Base-by-base conservation (phyloP, 1,284 basidiomycete species). In the Austroboletus novae-zelandiae region DNA sequence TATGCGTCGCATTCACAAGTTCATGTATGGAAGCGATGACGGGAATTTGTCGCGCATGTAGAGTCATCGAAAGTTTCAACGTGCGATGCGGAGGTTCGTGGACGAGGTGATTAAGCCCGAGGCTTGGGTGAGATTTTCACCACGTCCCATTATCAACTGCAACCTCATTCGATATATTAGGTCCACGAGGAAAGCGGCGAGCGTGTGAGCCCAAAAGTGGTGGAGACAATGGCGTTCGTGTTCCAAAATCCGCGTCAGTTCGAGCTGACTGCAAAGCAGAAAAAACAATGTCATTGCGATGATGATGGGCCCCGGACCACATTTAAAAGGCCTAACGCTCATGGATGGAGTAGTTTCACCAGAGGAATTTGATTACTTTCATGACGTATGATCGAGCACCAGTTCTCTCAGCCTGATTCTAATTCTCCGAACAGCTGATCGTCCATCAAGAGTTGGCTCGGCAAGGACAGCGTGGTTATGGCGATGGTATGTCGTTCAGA, bases 371-470 rank as follows among this genome's bases (percentile, higher is more conserved):
- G 20, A 23, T 23, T 23, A 23, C 20, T 23, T 23, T 23, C 20
- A 23, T 23, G 20, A 23, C 20, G 20, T 23, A 23, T 23, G 20
- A 5, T 23, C 20, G 20, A 23, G 20, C 5, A 23, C 20, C 20
- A 23, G 23, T 6, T 13, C 23, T 54, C 10, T 17, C 9, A 23
- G 11, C 17, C 20, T 23, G 20, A 23, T 23, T 23, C n/a, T 40
- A 20, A 47, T 39, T 15, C 18, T n/a, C 20, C n/a, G 14, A 34
- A 11, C 10, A 54, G 51, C 31, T 23, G 20, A 23, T 88, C 53
- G 73, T 89, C 61, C 82, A 79, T 36, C 86, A 91, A 69, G 89
- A 93, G 67, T 61, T 89, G 41, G 69, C 77, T 0, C 77, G 88
- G 14, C 74, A 76, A 9, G 65, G 69, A 49, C 64, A 65, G 37